Percentiles rank a stretch among this genome's conserved stretches.
Evolutionary conservation across 2,329 filamentous ascomycete genomes (phyloP).

Genomic region (Xylariales sp.): DNA sequence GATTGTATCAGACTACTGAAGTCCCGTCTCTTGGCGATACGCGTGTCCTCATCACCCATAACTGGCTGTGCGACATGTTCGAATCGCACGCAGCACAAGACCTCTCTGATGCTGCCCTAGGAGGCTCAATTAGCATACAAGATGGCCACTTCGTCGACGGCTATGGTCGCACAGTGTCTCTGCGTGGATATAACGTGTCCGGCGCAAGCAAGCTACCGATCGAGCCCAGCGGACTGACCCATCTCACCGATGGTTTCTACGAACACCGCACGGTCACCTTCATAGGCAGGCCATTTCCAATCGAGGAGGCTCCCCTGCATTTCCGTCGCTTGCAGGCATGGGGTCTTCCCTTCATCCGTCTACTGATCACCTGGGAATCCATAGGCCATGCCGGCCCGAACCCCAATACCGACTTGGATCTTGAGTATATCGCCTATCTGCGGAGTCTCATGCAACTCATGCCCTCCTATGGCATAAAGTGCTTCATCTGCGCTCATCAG

Average conservation of each 20-base stretch:
- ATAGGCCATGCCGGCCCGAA: conserved; percentile 30
- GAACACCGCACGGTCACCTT: conserved; percentile 35
- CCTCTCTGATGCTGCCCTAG: conserved; percentile 30
- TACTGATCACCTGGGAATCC: conserved; percentile 40
- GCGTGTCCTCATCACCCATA: neutral
- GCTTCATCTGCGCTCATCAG: conserved; percentile 39
- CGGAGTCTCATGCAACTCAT: conserved; percentile 32
- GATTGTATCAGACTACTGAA: too few species aligned
- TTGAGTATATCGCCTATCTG: conserved; percentile 35
- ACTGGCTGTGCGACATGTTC: neutral
- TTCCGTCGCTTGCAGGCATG: conserved; percentile 32
- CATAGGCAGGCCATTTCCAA: conserved; percentile 32
- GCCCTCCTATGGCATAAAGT: conserved; percentile 32
- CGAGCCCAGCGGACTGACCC: conserved; percentile 31
- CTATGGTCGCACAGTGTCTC: conserved; percentile 31
- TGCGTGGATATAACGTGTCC: conserved; percentile 38
- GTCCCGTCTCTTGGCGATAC: too few species aligned
- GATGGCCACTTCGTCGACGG: conserved; percentile 29
- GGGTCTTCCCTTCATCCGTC: conserved; percentile 33
- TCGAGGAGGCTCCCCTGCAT: conserved; percentile 34
- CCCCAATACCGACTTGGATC: conserved; percentile 28
- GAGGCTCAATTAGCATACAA: conserved; percentile 25
- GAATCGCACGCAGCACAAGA: conserved; percentile 25
- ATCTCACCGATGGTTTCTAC: conserved; percentile 36
- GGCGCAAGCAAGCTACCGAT: conserved; percentile 36